A percentile compares a stretch with the other conserved stretches of the same genome.
phyloP scores from a whole-genome alignment of 371 early-diverging fungal species.

The Mucor lusitanicus region DNA sequence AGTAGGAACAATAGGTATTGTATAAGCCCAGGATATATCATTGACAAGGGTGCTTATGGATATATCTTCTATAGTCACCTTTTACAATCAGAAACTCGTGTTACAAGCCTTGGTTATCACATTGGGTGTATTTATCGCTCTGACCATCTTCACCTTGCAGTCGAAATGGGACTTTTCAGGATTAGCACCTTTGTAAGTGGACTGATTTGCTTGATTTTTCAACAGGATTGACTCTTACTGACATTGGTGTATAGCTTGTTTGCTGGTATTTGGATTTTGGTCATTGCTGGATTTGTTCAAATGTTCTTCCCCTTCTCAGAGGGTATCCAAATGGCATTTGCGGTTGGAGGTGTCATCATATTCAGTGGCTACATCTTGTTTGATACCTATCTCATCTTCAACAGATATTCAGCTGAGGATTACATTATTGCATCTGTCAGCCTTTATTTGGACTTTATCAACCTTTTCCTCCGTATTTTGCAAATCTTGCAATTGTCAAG shows the following conservation, averaged over 20 bases:
- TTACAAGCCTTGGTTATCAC: constrained; percentile 78
- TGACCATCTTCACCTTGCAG: constrained; percentile 80
- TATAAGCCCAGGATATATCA: not conserved
- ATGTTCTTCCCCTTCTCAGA: constrained; percentile 75
- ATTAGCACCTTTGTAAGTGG: constrained; percentile 60
- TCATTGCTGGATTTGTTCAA: constrained; percentile 66
- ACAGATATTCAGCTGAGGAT: constrained; percentile 73
- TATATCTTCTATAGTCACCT: constrained; percentile 44
- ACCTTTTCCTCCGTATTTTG: constrained; percentile 77
- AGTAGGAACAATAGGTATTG: constrained; percentile 62
- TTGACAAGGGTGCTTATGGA: not conserved
- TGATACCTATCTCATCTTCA: constrained; percentile 73
- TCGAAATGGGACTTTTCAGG: constrained; percentile 74
- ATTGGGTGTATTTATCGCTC: constrained; percentile 67
- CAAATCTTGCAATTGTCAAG: constrained; percentile 47
- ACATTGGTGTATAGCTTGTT: constrained; percentile 40
- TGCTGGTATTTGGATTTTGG: constrained; percentile 60
- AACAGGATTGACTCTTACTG: not conserved
- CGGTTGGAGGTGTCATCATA: constrained; percentile 62
- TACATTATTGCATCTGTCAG: constrained; percentile 76
- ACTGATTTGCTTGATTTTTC: not conserved
- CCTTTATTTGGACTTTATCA: constrained; percentile 81
- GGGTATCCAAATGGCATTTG: constrained; percentile 63
- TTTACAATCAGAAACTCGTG: constrained; percentile 59
- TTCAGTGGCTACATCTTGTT: constrained; percentile 78